A percentile compares a stretch with the other conserved stretches of the same genome.
Conservation (phyloP, 2,329 filamentous ascomycete species). For the Fusarium sp. region DNA sequence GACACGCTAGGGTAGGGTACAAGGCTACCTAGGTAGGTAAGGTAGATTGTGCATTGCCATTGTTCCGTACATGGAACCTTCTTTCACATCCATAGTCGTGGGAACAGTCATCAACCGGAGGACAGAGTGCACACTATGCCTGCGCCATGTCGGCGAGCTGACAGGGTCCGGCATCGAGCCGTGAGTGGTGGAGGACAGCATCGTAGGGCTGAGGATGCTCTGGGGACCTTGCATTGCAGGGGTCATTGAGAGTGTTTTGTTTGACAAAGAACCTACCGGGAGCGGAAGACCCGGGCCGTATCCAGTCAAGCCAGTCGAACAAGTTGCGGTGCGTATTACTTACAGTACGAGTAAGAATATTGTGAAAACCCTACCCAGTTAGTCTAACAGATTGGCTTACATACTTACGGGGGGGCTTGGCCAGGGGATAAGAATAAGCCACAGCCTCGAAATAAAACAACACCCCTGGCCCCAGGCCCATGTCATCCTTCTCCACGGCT, state of each 20-base stretch:
- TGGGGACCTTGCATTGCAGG: conserved; percentile 33
- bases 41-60: conserved; percentile 22
- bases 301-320: conserved; percentile 17
- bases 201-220: conserved; percentile 39
- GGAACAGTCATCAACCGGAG: conserved; percentile 22
- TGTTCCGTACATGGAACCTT: conserved; percentile 36
- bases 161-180: conserved; percentile 30
- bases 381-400: conserved; percentile 22
- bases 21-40: background rate
- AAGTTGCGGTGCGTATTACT: conserved; percentile 23
- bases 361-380: background rate
- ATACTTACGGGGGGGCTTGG: conserved; percentile 21
- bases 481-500: conserved; percentile 22
- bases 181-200: conserved; percentile 32
- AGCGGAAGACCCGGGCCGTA: conserved; percentile 34
- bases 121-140: conserved; percentile 12
- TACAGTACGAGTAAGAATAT: background rate
- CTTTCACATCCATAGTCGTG: conserved; percentile 13
- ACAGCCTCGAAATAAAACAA: conserved; percentile 36
- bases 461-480: conserved; percentile 21
- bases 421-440: conserved; percentile 37
- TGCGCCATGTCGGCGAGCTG: conserved; percentile 43
- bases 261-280: conserved; percentile 13
- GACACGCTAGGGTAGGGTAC: conserved; percentile 4
- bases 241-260: conserved; percentile 4